Conservation (phyloP, 2,329 filamentous ascomycete species). For the Aspergillus thermomutatus region DNA sequence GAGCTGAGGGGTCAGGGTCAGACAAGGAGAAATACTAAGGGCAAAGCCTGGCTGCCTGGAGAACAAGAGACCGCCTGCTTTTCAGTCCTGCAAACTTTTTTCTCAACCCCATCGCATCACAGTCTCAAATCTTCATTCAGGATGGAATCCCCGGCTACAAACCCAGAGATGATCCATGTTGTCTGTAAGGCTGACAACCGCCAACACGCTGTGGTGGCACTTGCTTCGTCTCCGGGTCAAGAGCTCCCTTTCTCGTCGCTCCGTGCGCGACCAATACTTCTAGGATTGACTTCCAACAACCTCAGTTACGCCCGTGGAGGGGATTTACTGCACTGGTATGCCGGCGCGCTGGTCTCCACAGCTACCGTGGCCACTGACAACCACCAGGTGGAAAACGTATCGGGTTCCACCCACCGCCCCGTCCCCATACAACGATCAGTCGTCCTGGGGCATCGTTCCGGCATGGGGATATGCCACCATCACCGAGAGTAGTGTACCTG, state of each 20-base stretch:
- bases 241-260: constrained; percentile 10
- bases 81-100: not conserved
- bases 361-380: not conserved
- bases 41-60: too few relatives aligned
- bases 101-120: not conserved
- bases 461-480: constrained; percentile 49
- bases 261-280: constrained; percentile 7
- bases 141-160: not conserved
- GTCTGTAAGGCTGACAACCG: constrained; percentile 7
- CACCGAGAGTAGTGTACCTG: constrained; percentile 37
- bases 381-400: constrained; percentile 42
- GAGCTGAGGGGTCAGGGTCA: too few relatives aligned
- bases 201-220: constrained; percentile 1
- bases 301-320: constrained; percentile 16
- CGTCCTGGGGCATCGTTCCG: constrained; percentile 44
- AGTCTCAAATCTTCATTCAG: not conserved
- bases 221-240: not conserved
- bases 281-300: constrained; percentile 14
- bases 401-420: constrained; percentile 34
- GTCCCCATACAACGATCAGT: constrained; percentile 28
- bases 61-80: not conserved
- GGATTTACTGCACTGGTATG: constrained; percentile 6
- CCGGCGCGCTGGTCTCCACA: not conserved
- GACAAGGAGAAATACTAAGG: too few relatives aligned
- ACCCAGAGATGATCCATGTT: constrained; percentile 2